A percentile compares a stretch with the other conserved stretches of the same genome.
phyloP scores from a whole-genome alignment of 805 yeast genomes.

The Monosporozyma servazzii region DNA sequence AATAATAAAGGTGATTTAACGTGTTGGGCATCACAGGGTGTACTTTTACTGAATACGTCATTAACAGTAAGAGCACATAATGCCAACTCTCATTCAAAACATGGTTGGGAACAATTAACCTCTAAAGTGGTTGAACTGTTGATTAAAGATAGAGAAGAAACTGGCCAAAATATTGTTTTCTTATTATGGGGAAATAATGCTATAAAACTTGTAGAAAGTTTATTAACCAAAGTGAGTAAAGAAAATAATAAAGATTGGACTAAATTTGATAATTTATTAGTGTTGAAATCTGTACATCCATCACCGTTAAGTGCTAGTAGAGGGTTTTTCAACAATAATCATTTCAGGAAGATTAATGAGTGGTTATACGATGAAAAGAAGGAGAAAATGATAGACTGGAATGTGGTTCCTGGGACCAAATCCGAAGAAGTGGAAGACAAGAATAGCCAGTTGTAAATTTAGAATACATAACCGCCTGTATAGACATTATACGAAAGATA shows the following conservation, averaged over 20 bases:
- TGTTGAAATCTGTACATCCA: conserved; percentile 80
- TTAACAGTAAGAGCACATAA: conserved; percentile 87
- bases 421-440: conserved; percentile 17
- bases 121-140: conserved; percentile 52
- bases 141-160: conserved; percentile 38
- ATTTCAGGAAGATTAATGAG: conserved; percentile 65
- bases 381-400: conserved; percentile 58
- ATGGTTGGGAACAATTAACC: conserved; percentile 92
- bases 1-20: conserved; percentile 51
- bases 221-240: conserved; percentile 19
- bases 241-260: conserved; percentile 1
- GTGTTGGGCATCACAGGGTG: conserved; percentile 83
- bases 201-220: conserved; percentile 43
- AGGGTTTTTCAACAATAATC: conserved; percentile 62
- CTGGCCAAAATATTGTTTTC: conserved; percentile 51
- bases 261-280: conserved; percentile 31
- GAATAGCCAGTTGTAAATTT: conserved; percentile 5
- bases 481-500: no score
- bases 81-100: conserved; percentile 83
- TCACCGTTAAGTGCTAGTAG: conserved; percentile 91
- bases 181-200: conserved; percentile 83
- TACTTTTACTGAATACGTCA: conserved; percentile 75
- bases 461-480: neutral
- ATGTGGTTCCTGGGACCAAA: conserved; percentile 27
- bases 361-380: conserved; percentile 47